A percentile compares a stretch with the other conserved stretches of the same genome.
These are phyloP conservation scores for Zizania palustris DNA, from an alignment of 202 grass and related monocot genomes.

Conservation along the genomic window DNA sequence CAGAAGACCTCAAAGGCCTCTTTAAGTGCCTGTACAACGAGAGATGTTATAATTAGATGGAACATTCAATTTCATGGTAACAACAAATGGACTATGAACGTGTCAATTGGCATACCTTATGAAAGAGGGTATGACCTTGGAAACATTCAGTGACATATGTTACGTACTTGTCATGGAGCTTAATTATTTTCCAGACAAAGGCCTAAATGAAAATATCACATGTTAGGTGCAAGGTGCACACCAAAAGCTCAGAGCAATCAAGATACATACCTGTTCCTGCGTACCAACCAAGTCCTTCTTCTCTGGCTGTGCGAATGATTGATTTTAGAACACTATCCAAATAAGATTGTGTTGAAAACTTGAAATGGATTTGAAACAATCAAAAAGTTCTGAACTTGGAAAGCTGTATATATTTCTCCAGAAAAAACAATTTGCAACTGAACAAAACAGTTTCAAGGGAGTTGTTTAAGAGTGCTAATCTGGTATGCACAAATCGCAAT, in stretches of 20 bases:
- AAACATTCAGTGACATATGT: constrained; percentile 92
- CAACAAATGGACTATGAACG: neutral
- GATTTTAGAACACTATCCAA: constrained; percentile 1
- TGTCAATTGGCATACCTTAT: constrained; percentile 66
- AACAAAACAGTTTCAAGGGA: neutral
- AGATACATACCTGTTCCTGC: constrained; percentile 83
- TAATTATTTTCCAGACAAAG: constrained; percentile 96
- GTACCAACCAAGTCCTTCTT: constrained; percentile 88
- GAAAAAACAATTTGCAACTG: neutral
- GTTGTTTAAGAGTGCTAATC: neutral
- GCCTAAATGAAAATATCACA: constrained; percentile 57
- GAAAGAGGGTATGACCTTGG: constrained; percentile 91
- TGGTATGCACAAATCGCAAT: neutral
- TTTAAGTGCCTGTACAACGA: constrained; percentile 69
- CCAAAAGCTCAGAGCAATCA: constrained; percentile 22
- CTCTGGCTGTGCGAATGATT: constrained; percentile 57
- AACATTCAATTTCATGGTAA: constrained; percentile 15
- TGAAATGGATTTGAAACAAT: neutral
- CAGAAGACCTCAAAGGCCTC: constrained; percentile 99
- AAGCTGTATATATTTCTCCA: neutral
- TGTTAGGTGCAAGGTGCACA: neutral
- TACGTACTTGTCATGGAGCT: constrained; percentile 96
- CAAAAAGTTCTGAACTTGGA: neutral
- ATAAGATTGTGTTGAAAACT: neutral
- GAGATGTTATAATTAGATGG: constrained; percentile 5